Percentiles rank a stretch among this genome's conserved stretches.
Evolutionary conservation across 2,329 filamentous ascomycete genomes (phyloP).

Genomic region (Parafenestella ontariensis): DNA sequence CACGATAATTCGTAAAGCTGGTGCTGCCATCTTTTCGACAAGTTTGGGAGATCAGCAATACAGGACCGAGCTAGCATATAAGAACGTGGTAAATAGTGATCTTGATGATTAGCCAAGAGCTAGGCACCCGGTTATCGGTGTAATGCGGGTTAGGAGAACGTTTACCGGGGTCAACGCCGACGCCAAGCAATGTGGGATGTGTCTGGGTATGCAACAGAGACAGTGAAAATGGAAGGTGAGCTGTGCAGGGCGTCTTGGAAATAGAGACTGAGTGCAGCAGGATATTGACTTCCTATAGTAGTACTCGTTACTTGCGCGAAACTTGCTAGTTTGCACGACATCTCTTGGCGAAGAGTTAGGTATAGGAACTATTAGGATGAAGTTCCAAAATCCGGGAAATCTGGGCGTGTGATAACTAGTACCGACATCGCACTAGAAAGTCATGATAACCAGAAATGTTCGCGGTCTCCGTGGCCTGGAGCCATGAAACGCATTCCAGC

Average conservation of each 20-base stretch:
- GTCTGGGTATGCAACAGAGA: conserved; percentile 34
- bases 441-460: conserved; percentile 7
- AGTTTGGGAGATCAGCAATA: conserved; percentile 26
- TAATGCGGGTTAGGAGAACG: conserved; percentile 35
- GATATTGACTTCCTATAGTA: conserved; percentile 4
- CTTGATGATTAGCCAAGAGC: conserved; percentile 20
- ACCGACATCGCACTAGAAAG: conserved; percentile 3
- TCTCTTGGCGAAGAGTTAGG: conserved; percentile 3
- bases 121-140: conserved; percentile 39
- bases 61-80: conserved; percentile 36
- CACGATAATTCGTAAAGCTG: conserved; percentile 38
- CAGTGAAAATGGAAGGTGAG: conserved; percentile 30
- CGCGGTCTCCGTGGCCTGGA: conserved; percentile 4
- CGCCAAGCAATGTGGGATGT: conserved; percentile 40
- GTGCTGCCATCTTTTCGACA: conserved; percentile 31
- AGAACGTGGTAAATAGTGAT: conserved; percentile 9
- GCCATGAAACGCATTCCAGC: conserved; percentile 9
- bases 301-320: conserved; percentile 3
- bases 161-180: conserved; percentile 34
- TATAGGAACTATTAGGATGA: conserved; percentile 8
- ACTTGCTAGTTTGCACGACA: conserved; percentile 2
- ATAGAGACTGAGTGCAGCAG: conserved; percentile 19
- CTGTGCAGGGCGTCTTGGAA: conserved; percentile 21
- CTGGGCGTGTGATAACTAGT: too few species aligned
- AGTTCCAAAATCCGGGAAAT: too few species aligned